These are phyloP conservation scores for Aeschynomene evenia DNA, from an alignment of 306 rosid species.

Conservation along the genomic window DNA sequence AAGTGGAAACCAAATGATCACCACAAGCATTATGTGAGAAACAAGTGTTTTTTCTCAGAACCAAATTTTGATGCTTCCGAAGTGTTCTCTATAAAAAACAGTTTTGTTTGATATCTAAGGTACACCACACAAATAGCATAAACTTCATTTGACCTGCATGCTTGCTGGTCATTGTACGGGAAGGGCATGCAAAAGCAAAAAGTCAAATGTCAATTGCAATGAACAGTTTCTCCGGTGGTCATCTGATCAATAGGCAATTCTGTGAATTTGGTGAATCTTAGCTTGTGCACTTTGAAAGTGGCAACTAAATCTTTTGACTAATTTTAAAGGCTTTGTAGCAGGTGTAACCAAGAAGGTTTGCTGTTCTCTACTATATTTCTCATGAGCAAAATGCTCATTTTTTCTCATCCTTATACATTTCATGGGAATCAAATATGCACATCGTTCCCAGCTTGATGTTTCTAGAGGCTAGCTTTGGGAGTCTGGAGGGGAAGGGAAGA, in stretches of 20 bases:
- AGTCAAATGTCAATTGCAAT: neutral
- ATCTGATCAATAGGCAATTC: neutral
- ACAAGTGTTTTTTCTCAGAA: neutral
- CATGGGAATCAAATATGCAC: neutral
- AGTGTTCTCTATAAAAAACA: neutral
- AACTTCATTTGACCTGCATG: neutral
- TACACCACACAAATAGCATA: neutral
- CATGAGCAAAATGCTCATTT: neutral
- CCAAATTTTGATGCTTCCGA: neutral
- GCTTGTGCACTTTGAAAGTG: neutral
- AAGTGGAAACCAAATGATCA: neutral
- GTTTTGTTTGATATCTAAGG: neutral
- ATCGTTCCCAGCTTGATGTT: neutral
- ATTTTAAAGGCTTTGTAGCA: constrained; percentile 3
- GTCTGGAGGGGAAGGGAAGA: no score
- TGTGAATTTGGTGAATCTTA: neutral
- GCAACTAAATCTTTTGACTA: neutral
- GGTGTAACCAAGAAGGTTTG: neutral
- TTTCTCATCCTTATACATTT: neutral
- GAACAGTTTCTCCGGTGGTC: neutral
- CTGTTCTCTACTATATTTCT: neutral
- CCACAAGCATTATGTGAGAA: neutral
- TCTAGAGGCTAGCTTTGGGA: no score
- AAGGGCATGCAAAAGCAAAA: neutral
- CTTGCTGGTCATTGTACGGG: no score